phyloP scores from a whole-genome alignment of 371 early-diverging fungal species.

The Apophysomyces ossiformis region DNA sequence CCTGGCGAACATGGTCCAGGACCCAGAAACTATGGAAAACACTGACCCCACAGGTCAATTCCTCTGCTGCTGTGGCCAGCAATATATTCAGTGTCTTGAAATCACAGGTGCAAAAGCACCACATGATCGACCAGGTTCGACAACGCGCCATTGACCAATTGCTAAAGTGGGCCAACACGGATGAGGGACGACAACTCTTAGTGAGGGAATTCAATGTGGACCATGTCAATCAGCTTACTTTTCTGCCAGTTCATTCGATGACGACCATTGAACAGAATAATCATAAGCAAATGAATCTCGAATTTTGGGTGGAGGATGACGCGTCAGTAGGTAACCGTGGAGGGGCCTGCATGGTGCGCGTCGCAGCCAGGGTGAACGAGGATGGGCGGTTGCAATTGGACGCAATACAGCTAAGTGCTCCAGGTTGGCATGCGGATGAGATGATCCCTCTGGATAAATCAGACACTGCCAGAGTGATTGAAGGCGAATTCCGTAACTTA shows the following conservation, averaged over 20 bases:
- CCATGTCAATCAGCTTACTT: constrained; percentile 33
- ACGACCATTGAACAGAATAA: constrained; percentile 2
- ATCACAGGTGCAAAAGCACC: constrained; percentile 34
- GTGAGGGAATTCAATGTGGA: constrained; percentile 32
- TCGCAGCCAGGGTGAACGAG: constrained; percentile 26
- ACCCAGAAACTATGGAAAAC: constrained; percentile 38
- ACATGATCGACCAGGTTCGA: constrained; percentile 32
- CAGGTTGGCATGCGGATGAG: constrained; percentile 25
- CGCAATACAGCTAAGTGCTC: constrained; percentile 19
- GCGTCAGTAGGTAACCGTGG: constrained; percentile 26
- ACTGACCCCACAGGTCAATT: constrained; percentile 11
- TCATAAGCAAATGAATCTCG: constrained; percentile 21
- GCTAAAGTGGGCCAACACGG: constrained; percentile 27
- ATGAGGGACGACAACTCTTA: constrained; percentile 27
- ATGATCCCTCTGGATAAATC: constrained; percentile 12
- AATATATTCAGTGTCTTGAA: constrained; percentile 4
- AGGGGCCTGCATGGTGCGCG: constrained; percentile 35
- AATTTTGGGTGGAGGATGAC: constrained; percentile 41
- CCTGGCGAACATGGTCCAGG: constrained; percentile 40
- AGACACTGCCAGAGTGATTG: constrained; percentile 17
- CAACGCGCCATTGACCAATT: constrained; percentile 35
- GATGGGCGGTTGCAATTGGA: constrained; percentile 11
- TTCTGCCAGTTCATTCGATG: constrained; percentile 23
- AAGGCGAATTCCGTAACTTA: constrained; percentile 29
- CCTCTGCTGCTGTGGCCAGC: not conserved